phyloP scores from a whole-genome alignment of 2,329 filamentous ascomycete species.

The Coleophoma eucalyptorum region DNA sequence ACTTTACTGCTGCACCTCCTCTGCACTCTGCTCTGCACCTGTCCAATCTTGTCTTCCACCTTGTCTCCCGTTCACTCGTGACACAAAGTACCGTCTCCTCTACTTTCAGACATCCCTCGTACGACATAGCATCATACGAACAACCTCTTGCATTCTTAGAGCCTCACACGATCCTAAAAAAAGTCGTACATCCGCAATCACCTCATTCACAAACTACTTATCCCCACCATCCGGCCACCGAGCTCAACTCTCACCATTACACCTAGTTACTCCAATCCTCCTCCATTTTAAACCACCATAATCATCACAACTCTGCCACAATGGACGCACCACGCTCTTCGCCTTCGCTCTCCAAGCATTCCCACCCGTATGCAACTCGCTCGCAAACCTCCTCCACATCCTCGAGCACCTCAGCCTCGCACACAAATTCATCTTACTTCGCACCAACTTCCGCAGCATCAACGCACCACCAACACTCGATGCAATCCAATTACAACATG shows the following conservation, averaged over 20 bases:
- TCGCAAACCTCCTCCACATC: slow-evolving; percentile 17
- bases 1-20: too few species aligned
- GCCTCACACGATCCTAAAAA: too few species aligned
- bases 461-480: slow-evolving; percentile 14
- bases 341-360: slow-evolving; percentile 16
- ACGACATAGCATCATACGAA: too few species aligned
- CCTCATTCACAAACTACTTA: too few species aligned
- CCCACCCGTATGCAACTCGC: slow-evolving; percentile 12
- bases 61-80: too few species aligned
- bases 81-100: too few species aligned
- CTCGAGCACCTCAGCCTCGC: slow-evolving; percentile 17
- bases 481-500: slow-evolving; percentile 19
- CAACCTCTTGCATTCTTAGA: too few species aligned
- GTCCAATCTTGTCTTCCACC: too few species aligned
- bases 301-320: background rate
- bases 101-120: too few species aligned
- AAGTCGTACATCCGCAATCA: too few species aligned
- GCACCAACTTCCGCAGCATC: slow-evolving; percentile 11
- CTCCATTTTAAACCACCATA: slow-evolving; percentile 3
- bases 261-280: background rate
- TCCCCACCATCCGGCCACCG: too few species aligned
- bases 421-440: slow-evolving; percentile 5
- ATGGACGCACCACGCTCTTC: slow-evolving; percentile 34
- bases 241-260: background rate
- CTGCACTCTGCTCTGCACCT: too few species aligned